Base-by-base conservation (phyloP, 164 flowering plant species). In the Chimonanthus salicifolius region DNA sequence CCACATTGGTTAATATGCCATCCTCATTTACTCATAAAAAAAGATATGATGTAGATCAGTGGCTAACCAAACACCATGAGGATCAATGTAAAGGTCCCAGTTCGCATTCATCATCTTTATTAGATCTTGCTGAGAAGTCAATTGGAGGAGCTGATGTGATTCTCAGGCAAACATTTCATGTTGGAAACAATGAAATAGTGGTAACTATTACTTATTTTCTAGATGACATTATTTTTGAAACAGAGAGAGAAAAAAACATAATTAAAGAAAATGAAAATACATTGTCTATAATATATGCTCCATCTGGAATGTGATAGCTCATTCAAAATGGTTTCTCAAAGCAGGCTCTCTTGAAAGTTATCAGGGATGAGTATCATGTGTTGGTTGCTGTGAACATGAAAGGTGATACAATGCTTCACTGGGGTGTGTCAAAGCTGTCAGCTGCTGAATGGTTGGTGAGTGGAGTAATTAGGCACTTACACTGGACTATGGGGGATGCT, bases 361-460 rank as follows among this genome's bases (percentile, higher is more conserved):
- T 76, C n/a, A 68, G 58, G 68, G 80, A 74, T 62, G 80, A 82
- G 43, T 62, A 76, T 73, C 84, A 77, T 64, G 20, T 82, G n/a
- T 60, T 81, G 63, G 77, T 83, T 64, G 82, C 81, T 73, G 58
- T 68, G 4, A 80, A 78, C 71, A 74, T 78, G 78, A 79, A 78
- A 76, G 83, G 82, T 50, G 16, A 77, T 20, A 49, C 73, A 44
- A 77, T 84, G 71, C 83, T 84, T 75, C 87, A 84, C 75, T 84
- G 85, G 85, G 87, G 84, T 66, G 70, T 83, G 49, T 78, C 84
- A 47, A 81, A 83, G 78, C 65, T 65, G 54, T 80, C 84, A 50
- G 46, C 74, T 43, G 80, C 73, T 16, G 87, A 84, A 71, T 84
- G 87, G 85, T 76, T 84, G 87, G 85, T 84, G 70, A 79, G 85